Evolutionary conservation across 805 yeast species (phyloP).

Genomic region (Hagleromyces aurorensis): DNA sequence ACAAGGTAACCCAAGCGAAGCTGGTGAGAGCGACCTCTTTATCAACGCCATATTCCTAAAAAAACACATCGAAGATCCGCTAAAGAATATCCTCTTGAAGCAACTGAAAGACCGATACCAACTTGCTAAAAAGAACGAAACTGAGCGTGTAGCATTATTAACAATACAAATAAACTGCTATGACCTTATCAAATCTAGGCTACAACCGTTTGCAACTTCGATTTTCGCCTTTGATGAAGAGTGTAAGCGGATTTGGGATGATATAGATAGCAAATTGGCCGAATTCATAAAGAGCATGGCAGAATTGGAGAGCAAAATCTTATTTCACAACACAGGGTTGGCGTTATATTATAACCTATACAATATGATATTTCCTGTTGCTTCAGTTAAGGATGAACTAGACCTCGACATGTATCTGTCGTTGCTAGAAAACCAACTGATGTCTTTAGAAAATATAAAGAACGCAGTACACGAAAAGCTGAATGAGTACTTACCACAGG

Average conservation of each 20-base stretch:
- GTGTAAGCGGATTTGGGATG: conserved; percentile 11
- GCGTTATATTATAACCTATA: conserved; percentile 54
- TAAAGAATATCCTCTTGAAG: conserved; percentile 21
- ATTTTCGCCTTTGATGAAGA: conserved; percentile 32
- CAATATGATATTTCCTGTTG: conserved; percentile 64
- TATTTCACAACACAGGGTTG: conserved; percentile 47
- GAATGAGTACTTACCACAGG: conserved; percentile 41
- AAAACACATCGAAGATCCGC: conserved; percentile 38
- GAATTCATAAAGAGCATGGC: conserved; percentile 29
- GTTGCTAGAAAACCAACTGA: conserved; percentile 47
- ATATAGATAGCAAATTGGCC: conserved; percentile 31
- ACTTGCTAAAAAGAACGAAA: conserved; percentile 21
- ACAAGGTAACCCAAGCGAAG: conserved; percentile 24
- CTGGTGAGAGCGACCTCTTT: conserved; percentile 27
- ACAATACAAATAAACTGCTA: conserved; percentile 50
- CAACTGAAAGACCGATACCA: conserved; percentile 29
- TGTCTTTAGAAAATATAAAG: conserved; percentile 38
- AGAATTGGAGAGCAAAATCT: conserved; percentile 37
- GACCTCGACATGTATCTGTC: conserved; percentile 60
- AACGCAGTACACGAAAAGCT: conserved; percentile 39
- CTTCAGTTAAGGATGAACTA: conserved; percentile 42
- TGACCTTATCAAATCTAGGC: conserved; percentile 52
- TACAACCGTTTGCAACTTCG: conserved; percentile 32
- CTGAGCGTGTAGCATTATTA: conserved; percentile 20
- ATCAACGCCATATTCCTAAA: conserved; percentile 35